Conservation (phyloP, 2,329 filamentous ascomycete genomes). For the Oidium heveae region DNA sequence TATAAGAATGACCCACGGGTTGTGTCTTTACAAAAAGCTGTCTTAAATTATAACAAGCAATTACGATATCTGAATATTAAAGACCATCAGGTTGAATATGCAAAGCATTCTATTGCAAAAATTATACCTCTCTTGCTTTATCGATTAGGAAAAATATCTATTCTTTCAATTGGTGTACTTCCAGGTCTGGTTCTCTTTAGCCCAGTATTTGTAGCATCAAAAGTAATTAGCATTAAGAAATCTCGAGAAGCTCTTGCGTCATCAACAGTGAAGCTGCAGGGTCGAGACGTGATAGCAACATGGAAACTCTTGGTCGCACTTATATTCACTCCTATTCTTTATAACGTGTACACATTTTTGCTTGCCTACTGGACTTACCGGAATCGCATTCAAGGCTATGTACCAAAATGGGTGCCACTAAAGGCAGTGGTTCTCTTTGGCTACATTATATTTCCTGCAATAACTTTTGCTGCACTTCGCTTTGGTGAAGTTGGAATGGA, state of each 20-base stretch:
- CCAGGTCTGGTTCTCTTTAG: conserved; percentile 73
- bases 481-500: conserved; percentile 99
- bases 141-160: conserved; percentile 48
- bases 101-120: conserved; percentile 52
- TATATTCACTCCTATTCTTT: conserved; percentile 52
- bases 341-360: conserved; percentile 54
- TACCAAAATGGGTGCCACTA: conserved; percentile 57
- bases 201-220: conserved; percentile 66
- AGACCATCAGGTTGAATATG: conserved; percentile 87
- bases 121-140: conserved; percentile 59
- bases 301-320: conserved; percentile 42
- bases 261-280: conserved; percentile 71
- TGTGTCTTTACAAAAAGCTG: conserved; percentile 43
- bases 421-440: conserved; percentile 53
- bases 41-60: conserved; percentile 68
- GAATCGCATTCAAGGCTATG: conserved; percentile 59
- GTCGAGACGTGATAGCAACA: conserved; percentile 72
- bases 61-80: conserved; percentile 66
- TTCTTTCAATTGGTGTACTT: conserved; percentile 58
- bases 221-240: conserved; percentile 59
- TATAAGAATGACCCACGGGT: conserved; percentile 84
- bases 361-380: conserved; percentile 55
- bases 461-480: conserved; percentile 79
- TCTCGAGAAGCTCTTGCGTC: conserved; percentile 62
- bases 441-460: conserved; percentile 57